Evolutionary conservation across 768 basidiomycete genomes (phyloP), one percentile per base, ranked within the genome.

Genomic region (Termitomyces titanicus): DNA sequence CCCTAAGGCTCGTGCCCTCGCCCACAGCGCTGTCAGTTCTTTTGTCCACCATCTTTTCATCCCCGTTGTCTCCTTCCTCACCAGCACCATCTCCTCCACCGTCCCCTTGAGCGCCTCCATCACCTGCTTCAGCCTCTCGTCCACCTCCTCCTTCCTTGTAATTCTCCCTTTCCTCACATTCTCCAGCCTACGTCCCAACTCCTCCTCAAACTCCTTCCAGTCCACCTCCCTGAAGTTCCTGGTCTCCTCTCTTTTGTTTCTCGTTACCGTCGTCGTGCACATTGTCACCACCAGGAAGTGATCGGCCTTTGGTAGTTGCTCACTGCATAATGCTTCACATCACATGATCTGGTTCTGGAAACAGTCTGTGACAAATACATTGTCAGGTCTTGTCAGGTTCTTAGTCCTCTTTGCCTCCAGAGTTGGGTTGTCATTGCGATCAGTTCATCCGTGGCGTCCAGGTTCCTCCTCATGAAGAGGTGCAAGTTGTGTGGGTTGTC

Each of bases 371-470:
- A 60, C 57, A 54, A 74, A 81, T 0, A 81, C 72, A 52, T 82
- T 80, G 64, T 81, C 76, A 4, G 70, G 68, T 10, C 72, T 47
- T 5, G 73, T 72, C 46, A 63, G 66, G 52, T 74, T 76, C 15
- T 71, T 68, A 0, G 74, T 66, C 1, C 22, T 45, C 0, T 39
- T 39, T 0, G 69, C 61, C 20, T 70, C 34, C 0, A 81, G 67
- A 0, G 76, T 82, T 0, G 76, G 77, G 0, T 64, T 63, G 1
- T 62, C 64, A 10, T 60, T 51, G 0, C 72, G 74, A 78, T 61
- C 0, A 79, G 63, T 0, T 37, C 47, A 8, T 71, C 55, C 0
- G 71, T 66, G 0, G 47, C 54, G 0, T 62, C 47, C 0, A 72
- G 52, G 15, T 66, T 64, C 8, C 49, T 15, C 0, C 31, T 40